phyloP scores from a whole-genome alignment of 805 yeast species.

The Starmera amethionina region DNA sequence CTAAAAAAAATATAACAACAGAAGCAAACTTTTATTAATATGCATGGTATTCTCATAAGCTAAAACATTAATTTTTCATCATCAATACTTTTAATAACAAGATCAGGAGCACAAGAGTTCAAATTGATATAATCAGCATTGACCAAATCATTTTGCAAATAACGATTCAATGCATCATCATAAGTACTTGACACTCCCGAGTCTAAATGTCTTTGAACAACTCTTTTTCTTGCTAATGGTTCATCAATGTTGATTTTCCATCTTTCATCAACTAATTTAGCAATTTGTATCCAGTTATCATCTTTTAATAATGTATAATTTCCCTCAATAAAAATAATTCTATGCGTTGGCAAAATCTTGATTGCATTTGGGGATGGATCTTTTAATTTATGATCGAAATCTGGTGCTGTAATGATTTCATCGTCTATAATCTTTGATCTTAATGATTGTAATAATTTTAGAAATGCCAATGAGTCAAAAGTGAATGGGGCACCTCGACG shows the following conservation, averaged over 20 bases:
- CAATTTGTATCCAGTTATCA: conserved; percentile 9
- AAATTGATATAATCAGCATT: conserved; percentile 4
- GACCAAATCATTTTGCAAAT: conserved; percentile 4
- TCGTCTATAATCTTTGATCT: neutral
- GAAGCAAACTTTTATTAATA: too few species aligned
- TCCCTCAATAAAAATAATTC: conserved; percentile 11
- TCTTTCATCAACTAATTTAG: conserved; percentile 4
- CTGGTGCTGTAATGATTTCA: conserved; percentile 4
- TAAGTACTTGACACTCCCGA: conserved; percentile 1
- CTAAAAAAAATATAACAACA: too few species aligned
- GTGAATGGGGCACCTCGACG: conserved; percentile 4
- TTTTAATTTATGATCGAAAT: conserved; percentile 9
- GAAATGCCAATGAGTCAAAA: neutral
- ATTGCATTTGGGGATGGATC: conserved; percentile 8
- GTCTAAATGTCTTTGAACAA: conserved; percentile 4
- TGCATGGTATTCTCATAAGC: neutral
- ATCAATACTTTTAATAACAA: conserved; percentile 2
- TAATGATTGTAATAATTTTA: neutral
- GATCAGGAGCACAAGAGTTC: conserved; percentile 5
- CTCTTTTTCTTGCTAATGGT: conserved; percentile 2
- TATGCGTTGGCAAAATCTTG: conserved; percentile 4
- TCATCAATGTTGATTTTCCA: conserved; percentile 6
- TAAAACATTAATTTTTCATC: neutral
- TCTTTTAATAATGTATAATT: conserved; percentile 9
- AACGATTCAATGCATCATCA: conserved; percentile 4